These are phyloP conservation scores for Aspergillus texensis DNA, from an alignment of 2,329 filamentous ascomycete species.

Conservation along the genomic window DNA sequence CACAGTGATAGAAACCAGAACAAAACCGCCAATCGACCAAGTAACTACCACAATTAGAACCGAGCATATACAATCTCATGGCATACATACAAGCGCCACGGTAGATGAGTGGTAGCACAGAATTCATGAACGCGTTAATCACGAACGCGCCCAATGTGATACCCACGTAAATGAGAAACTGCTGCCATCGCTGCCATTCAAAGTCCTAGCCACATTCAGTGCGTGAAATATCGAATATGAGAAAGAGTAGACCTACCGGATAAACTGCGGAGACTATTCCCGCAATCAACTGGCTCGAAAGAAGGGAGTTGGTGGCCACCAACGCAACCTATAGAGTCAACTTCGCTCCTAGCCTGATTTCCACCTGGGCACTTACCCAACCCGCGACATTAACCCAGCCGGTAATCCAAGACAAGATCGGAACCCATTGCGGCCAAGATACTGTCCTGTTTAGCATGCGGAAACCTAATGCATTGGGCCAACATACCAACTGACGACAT, in stretches of 20 bases:
- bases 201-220: constrained; percentile 43
- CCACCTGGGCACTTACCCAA: constrained; percentile 53
- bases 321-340: constrained; percentile 49
- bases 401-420: constrained; percentile 67
- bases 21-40: constrained; percentile 70
- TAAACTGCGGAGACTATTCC: constrained; percentile 65
- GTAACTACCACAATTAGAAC: constrained; percentile 46
- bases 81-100: constrained; percentile 57
- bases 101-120: constrained; percentile 65
- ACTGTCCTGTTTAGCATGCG: constrained; percentile 38
- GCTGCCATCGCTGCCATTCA: constrained; percentile 64
- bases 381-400: constrained; percentile 71
- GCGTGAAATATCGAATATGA: background rate
- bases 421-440: constrained; percentile 61
- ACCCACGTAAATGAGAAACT: constrained; percentile 71
- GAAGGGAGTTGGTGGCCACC: constrained; percentile 67
- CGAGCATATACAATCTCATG: accelerated
- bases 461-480: background rate
- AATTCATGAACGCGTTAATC: constrained; percentile 67
- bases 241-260: constrained; percentile 33
- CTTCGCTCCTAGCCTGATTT: background rate
- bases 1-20: constrained; percentile 69
- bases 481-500: constrained; percentile 32
- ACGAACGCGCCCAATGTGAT: constrained; percentile 63
- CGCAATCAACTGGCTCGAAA: constrained; percentile 68